A percentile compares a stretch with the other conserved stretches of the same genome.
Conservation (phyloP, 2,329 filamentous ascomycete genomes). For the Pestalotiopsis fici region DNA sequence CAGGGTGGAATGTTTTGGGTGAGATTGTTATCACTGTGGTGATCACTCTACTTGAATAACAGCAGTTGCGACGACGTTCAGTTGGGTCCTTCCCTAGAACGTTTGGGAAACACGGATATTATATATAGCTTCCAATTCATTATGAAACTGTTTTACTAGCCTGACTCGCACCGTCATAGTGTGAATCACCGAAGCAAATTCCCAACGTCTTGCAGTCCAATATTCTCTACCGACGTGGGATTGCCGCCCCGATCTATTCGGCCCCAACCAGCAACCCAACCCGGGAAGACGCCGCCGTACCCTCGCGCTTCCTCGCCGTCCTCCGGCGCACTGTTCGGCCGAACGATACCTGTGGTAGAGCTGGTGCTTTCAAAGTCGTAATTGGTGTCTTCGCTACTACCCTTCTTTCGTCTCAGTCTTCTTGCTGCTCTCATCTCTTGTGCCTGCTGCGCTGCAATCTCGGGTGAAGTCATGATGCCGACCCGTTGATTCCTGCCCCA, state of each 20-base stretch:
- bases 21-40: no score
- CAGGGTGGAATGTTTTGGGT: no score
- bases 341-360: conserved; percentile 24
- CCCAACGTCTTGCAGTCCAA: conserved; percentile 37
- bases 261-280: conserved; percentile 41
- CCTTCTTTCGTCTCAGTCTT: conserved; percentile 17
- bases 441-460: conserved; percentile 29
- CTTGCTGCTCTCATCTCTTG: conserved; percentile 18
- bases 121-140: no score
- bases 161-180: no score
- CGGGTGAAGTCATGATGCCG: conserved; percentile 46
- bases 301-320: conserved; percentile 4
- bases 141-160: no score
- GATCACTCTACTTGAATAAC: no score
- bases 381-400: conserved; percentile 9
- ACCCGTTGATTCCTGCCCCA: conserved; percentile 29
- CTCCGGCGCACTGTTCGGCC: conserved; percentile 10
- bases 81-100: no score
- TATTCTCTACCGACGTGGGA: conserved; percentile 30
- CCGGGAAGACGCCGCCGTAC: conserved; percentile 28
- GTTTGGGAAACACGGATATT: no score
- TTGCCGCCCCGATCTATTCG: conserved; percentile 34
- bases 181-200: conserved; percentile 26
- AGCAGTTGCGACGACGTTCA: no score
- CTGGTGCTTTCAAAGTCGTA: conserved; percentile 23